These are phyloP conservation scores for Backusella australiensis DNA, from an alignment of 192 early-diverging fungal species.

Conservation along the genomic window DNA sequence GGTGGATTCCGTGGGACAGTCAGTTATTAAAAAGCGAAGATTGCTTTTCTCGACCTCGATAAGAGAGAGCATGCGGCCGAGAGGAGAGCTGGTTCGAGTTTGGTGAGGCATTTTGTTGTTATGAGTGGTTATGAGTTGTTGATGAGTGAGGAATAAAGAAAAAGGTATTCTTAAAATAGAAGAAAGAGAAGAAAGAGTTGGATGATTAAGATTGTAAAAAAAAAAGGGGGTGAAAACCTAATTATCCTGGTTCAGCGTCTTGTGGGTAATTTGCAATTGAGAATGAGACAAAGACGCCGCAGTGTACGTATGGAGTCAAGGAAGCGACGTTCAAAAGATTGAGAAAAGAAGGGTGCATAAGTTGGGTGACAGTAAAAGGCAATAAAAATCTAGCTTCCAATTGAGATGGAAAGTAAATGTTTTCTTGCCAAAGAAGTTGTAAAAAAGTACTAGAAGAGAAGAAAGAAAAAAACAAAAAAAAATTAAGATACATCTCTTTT, in stretches of 20 bases:
- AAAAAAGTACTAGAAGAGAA: background rate
- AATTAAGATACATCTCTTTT: background rate
- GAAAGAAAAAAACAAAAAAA: background rate
- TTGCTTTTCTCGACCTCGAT: conserved; percentile 54
- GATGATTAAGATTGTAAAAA: background rate
- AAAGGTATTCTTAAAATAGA: background rate
- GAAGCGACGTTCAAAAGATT: conserved; percentile 8
- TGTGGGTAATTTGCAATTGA: conserved; percentile 9
- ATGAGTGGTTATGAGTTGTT: background rate
- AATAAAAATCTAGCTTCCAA: conserved; percentile 1
- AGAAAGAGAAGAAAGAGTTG: background rate
- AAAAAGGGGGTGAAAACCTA: background rate
- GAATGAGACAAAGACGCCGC: conserved; percentile 8
- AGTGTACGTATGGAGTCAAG: conserved; percentile 9
- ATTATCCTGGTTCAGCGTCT: conserved; percentile 15
- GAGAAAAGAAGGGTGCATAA: conserved; percentile 11
- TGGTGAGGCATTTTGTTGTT: conserved; percentile 6
- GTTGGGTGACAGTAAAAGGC: background rate
- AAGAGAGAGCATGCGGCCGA: conserved; percentile 63
- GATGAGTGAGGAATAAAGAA: background rate
- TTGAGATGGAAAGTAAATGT: background rate
- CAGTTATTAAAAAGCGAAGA: conserved; percentile 87
- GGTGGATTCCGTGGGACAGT: conserved; percentile 85
- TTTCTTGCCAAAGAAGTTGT: background rate
- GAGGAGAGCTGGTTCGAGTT: conserved; percentile 29